These are phyloP conservation scores for Senna tora DNA, from an alignment of 306 rosid genomes.

Conservation along the genomic window DNA sequence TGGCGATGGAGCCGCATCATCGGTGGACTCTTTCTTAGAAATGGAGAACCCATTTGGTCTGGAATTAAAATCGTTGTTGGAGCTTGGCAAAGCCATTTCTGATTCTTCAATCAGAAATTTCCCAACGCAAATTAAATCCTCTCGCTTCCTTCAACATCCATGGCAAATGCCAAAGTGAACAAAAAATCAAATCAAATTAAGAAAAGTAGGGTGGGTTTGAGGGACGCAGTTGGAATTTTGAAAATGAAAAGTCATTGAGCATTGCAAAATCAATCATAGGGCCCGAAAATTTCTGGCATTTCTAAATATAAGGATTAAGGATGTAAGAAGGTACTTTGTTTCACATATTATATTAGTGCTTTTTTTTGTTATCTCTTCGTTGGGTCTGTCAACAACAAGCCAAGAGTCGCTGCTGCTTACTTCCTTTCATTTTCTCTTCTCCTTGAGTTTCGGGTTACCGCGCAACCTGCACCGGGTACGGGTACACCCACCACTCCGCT, in stretches of 20 bases:
- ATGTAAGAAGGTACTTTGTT: conserved; percentile 19
- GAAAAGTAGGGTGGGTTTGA: not conserved
- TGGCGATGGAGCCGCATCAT: not conserved
- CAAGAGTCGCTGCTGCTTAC: conserved; percentile 36
- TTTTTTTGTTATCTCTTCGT: not conserved
- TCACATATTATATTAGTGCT: conserved; percentile 19
- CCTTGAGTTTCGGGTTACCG: conserved; percentile 70
- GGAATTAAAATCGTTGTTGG: not conserved
- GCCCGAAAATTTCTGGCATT: conserved; percentile 14
- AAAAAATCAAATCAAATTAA: not conserved
- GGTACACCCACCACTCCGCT: no score
- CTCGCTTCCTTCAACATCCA: not conserved
- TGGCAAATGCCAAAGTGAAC: no score
- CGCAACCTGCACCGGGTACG: conserved; percentile 37
- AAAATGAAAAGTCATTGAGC: not conserved
- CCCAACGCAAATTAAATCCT: not conserved
- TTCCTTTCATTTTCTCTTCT: conserved; percentile 8
- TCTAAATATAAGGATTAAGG: conserved; percentile 33
- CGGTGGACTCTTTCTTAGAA: not conserved
- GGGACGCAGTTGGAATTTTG: not conserved
- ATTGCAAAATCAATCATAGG: not conserved
- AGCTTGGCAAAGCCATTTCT: conserved; percentile 44
- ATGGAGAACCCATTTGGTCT: not conserved
- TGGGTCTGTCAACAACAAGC: conserved; percentile 30
- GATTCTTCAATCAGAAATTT: conserved; percentile 23